Evolutionary conservation across 192 early-diverging fungal genomes (phyloP).

Genomic region (Dissophora ornata): DNA sequence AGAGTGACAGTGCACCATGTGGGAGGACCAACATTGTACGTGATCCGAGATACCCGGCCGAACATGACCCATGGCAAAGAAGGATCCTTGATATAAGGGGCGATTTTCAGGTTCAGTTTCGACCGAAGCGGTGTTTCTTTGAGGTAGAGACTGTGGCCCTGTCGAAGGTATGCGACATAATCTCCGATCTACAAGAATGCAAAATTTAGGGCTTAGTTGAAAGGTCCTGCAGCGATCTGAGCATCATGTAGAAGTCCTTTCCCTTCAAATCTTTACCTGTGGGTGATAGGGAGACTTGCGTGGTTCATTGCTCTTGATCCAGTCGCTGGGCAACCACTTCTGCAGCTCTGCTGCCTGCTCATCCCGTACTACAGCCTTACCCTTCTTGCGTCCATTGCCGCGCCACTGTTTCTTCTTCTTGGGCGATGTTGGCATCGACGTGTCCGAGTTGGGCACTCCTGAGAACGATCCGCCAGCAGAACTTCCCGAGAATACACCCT

Average conservation of each 20-base stretch:
- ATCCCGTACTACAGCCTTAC: constrained; percentile 42
- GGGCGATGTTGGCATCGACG: constrained; percentile 14
- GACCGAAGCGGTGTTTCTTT: constrained; percentile 51
- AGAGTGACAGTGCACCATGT: constrained; percentile 68
- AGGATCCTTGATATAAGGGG: constrained; percentile 37
- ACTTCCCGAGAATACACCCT: constrained; percentile 48
- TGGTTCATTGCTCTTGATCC: constrained; percentile 47
- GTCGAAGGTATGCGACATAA: constrained; percentile 52
- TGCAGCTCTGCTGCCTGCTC: constrained; percentile 24
- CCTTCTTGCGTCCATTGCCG: constrained; percentile 51
- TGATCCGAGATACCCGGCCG: constrained; percentile 65
- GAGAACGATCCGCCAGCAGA: constrained; percentile 45
- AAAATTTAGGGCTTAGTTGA: too few relatives aligned
- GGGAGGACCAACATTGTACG: constrained; percentile 77
- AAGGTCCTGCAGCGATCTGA: too few relatives aligned
- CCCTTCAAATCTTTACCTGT: constrained; percentile 47
- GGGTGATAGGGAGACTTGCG: constrained; percentile 52
- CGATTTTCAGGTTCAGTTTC: constrained; percentile 37
- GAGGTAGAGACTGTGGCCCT: constrained; percentile 51
- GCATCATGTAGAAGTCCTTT: too few relatives aligned
- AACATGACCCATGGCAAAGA: constrained; percentile 58
- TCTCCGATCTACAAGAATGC: constrained; percentile 38
- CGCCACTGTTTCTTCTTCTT: constrained; percentile 45
- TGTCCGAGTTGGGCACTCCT: constrained; percentile 7
- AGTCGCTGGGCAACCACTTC: constrained; percentile 35